A percentile compares a stretch with the other conserved stretches of the same genome.
These are phyloP conservation scores for Malassezia cuniculi DNA, from an alignment of 1,284 basidiomycete genomes.

Conservation along the genomic window DNA sequence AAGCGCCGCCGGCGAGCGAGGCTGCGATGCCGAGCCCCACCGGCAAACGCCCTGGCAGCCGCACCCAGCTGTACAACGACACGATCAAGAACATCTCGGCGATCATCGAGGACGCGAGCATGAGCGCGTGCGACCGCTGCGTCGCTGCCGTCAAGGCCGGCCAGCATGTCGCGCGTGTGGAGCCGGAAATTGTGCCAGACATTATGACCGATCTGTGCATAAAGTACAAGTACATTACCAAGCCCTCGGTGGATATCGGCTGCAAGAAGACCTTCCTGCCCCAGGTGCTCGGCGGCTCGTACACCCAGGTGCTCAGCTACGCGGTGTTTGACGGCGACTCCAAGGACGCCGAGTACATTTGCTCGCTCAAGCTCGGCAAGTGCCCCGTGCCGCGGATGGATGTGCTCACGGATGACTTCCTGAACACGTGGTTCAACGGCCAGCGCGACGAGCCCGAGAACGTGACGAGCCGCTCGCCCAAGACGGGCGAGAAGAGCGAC, in stretches of 20 bases:
- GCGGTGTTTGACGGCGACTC: conserved; percentile 24
- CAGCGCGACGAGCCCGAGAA: conserved; percentile 6
- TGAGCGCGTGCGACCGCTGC: conserved; percentile 54
- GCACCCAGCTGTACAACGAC: conserved; percentile 49
- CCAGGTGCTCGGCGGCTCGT: conserved; percentile 22
- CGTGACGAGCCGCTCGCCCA: conserved; percentile 14
- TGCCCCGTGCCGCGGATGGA: conserved; percentile 25
- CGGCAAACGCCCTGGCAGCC: conserved; percentile 32
- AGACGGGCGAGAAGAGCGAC: conserved; percentile 46
- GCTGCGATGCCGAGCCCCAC: conserved; percentile 27
- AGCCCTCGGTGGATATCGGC: conserved; percentile 50
- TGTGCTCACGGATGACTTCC: conserved; percentile 19
- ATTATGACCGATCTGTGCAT: conserved; percentile 56
- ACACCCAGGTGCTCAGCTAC: conserved; percentile 38
- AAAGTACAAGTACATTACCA: conserved; percentile 52
- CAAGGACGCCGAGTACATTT: conserved; percentile 34
- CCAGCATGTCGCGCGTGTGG: conserved; percentile 58
- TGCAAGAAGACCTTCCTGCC: conserved; percentile 25
- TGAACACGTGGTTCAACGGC: conserved; percentile 34
- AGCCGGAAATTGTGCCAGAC: conserved; percentile 54
- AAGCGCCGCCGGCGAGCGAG: conserved; percentile 46
- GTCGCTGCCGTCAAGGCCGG: conserved; percentile 54
- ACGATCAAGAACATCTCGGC: conserved; percentile 30
- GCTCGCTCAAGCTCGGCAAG: conserved; percentile 21
- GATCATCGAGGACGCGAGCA: conserved; percentile 35